Conservation (phyloP, 306 rosid species). For the Bauhinia variegata region DNA sequence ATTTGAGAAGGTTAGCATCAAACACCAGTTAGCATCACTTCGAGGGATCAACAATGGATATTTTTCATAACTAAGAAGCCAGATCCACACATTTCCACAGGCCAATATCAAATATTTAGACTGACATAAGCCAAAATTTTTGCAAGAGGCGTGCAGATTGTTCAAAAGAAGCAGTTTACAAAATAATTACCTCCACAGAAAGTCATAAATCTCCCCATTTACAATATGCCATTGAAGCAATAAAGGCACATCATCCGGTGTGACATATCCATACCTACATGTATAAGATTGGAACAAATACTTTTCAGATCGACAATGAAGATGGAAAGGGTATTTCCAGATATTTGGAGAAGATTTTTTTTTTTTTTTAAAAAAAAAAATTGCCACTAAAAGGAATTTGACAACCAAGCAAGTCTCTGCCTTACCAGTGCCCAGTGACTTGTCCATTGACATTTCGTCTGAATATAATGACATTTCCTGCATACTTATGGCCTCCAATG, state of each 20-base stretch:
- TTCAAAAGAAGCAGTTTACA: neutral
- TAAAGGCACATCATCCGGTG: conserved; percentile 75
- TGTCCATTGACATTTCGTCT: conserved; percentile 61
- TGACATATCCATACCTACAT: conserved; percentile 91
- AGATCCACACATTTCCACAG: neutral
- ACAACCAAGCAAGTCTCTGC: conserved; percentile 12
- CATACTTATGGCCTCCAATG: conserved; percentile 86
- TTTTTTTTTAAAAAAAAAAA: conserved; percentile 15
- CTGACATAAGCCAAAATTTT: too few species aligned
- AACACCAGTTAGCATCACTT: conserved; percentile 18
- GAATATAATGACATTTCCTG: conserved; percentile 87
- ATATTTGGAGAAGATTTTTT: neutral
- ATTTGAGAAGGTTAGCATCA: conserved; percentile 9
- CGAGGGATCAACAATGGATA: neutral
- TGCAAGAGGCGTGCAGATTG: neutral
- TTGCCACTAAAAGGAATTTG: conserved; percentile 4
- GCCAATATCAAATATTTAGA: conserved; percentile 7
- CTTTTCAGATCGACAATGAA: conserved; percentile 5
- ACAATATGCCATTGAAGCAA: conserved; percentile 80
- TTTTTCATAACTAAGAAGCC: neutral
- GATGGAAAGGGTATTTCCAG: conserved; percentile 12
- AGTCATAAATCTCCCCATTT: conserved; percentile 69
- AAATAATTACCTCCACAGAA: conserved; percentile 77
- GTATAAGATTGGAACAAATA: conserved; percentile 11
- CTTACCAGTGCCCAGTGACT: conserved; percentile 90